These are phyloP conservation scores for Spergularia azorica DNA, from an alignment of 179 eudicot genomes.

Conservation along the genomic window DNA sequence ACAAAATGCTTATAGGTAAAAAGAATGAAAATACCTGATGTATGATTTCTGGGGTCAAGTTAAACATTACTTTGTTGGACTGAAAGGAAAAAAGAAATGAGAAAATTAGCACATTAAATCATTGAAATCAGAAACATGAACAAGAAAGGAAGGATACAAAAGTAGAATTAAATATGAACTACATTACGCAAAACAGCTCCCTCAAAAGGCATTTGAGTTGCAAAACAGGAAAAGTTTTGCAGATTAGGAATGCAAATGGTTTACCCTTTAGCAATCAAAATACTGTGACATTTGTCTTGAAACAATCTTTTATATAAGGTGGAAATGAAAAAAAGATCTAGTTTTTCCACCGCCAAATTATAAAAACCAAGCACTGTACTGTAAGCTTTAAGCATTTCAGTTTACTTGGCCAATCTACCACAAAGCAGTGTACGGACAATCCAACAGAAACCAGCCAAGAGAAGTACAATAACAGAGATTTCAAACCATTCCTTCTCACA, in stretches of 20 bases:
- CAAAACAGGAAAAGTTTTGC: neutral
- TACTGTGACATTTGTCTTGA: neutral
- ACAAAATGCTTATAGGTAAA: neutral
- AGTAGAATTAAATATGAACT: neutral
- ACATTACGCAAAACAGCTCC: neutral
- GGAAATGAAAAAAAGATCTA: neutral
- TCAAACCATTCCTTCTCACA: conserved; percentile 2
- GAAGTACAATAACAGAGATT: neutral
- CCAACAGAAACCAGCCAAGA: conserved; percentile 10
- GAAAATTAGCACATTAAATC: conserved; percentile 18
- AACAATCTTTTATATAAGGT: neutral
- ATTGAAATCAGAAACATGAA: neutral
- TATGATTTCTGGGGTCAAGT: conserved; percentile 92
- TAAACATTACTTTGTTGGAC: conserved; percentile 93
- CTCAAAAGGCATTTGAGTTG: neutral
- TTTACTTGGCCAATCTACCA: neutral
- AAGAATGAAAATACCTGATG: conserved; percentile 69
- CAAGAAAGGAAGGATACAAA: neutral
- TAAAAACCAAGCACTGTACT: neutral
- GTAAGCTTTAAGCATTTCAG: neutral
- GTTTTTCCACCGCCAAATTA: neutral
- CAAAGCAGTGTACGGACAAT: neutral
- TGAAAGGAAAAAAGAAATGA: conserved; percentile 36
- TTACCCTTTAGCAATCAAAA: neutral
- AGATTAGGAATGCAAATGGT: neutral